Evolutionary conservation across 139 green algal genomes (phyloP).

Genomic region (Coelastrella sp.): DNA sequence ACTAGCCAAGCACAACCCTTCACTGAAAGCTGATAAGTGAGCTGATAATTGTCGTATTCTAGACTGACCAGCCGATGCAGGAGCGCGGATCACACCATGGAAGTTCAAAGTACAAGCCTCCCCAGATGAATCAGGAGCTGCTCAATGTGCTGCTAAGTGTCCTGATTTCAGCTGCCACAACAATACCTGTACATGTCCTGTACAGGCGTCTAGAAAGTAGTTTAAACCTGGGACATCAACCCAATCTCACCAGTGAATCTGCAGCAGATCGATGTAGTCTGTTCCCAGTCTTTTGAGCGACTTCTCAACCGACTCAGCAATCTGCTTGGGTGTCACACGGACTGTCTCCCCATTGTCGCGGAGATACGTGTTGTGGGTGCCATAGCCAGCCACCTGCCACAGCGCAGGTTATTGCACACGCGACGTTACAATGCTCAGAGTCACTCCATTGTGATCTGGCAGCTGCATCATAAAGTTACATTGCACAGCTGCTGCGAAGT

Average conservation of each 20-base stretch:
- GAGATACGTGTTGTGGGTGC: constrained; percentile 66
- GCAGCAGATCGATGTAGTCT: constrained; percentile 93
- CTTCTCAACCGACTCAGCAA: constrained; percentile 71
- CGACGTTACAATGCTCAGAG: too few species aligned
- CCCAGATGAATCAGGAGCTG: not conserved
- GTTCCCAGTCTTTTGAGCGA: constrained; percentile 76
- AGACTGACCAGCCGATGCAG: too few species aligned
- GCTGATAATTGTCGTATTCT: too few species aligned
- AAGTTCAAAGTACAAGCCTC: not conserved
- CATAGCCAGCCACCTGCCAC: constrained; percentile 78
- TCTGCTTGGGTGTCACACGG: constrained; percentile 71
- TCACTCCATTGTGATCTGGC: too few species aligned
- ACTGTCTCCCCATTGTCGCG: constrained; percentile 54
- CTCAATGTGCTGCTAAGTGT: not conserved
- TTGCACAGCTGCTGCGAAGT: too few species aligned
- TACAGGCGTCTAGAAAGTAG: not conserved
- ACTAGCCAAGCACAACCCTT: too few species aligned
- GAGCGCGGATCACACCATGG: not conserved
- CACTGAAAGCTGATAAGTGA: too few species aligned
- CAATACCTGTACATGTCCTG: too few species aligned
- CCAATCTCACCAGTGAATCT: constrained; percentile 33
- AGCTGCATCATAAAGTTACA: too few species aligned
- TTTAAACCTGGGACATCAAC: not conserved
- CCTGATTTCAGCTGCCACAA: too few species aligned
- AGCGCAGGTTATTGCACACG: too few species aligned